Percentiles rank a stretch among this genome's conserved stretches.
phyloP scores from a whole-genome alignment of 176 grass and related monocot species.

The Urochloa ruziziensis region DNA sequence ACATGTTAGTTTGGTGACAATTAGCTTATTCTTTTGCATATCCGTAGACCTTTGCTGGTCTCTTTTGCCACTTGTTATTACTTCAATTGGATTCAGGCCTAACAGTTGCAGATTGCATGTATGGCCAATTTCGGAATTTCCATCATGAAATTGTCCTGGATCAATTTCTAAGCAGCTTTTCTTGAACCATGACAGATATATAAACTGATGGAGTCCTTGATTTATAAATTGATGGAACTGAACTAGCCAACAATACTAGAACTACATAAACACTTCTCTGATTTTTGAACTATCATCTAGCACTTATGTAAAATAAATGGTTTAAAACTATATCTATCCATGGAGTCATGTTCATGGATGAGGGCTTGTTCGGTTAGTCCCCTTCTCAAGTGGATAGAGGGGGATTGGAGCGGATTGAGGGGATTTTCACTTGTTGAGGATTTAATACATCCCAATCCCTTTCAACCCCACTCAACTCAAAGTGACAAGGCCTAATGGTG shows the following conservation, averaged over 20 bases:
- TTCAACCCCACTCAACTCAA: too few relatives aligned
- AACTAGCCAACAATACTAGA: background rate
- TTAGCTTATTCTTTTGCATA: background rate
- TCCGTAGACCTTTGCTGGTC: background rate
- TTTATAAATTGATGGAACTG: background rate
- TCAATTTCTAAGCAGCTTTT: background rate
- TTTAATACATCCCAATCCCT: too few relatives aligned
- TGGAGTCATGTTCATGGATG: background rate
- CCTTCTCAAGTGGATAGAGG: too few relatives aligned
- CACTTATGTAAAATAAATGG: background rate
- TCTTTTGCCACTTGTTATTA: background rate
- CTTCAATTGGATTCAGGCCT: background rate
- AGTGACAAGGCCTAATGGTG: too few relatives aligned
- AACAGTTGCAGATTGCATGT: background rate
- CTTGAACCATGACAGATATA: background rate
- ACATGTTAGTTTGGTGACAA: background rate
- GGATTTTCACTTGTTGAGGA: too few relatives aligned
- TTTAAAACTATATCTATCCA: background rate
- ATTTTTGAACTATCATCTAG: too few relatives aligned
- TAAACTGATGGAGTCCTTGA: background rate
- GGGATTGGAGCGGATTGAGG: too few relatives aligned
- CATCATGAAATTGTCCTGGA: background rate
- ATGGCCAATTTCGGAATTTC: background rate
- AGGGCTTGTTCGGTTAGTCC: too few relatives aligned
- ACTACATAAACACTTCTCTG: background rate